These are phyloP conservation scores for Sporothrix phasma DNA, from an alignment of 2,329 filamentous ascomycete genomes.

Conservation along the genomic window DNA sequence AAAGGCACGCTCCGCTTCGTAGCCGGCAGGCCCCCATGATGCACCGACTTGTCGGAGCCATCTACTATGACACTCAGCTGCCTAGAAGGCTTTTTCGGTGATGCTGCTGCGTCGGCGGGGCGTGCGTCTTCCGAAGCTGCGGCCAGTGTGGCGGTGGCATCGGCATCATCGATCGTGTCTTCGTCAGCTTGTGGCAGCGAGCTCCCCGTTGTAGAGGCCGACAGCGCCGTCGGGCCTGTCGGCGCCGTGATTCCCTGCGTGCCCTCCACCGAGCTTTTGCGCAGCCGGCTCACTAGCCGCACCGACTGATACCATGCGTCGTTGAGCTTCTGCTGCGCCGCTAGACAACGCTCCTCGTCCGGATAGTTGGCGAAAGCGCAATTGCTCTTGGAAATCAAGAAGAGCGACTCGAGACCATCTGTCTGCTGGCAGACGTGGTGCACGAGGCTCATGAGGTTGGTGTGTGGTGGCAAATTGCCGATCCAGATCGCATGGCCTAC, in stretches of 20 bases:
- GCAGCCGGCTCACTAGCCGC: constrained; percentile 72
- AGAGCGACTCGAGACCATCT: constrained; percentile 73
- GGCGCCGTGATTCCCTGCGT: constrained; percentile 40
- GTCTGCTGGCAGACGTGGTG: constrained; percentile 80
- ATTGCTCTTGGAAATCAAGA: constrained; percentile 93
- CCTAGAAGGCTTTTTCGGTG: background rate
- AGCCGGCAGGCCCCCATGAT: background rate
- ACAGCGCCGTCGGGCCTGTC: constrained; percentile 39
- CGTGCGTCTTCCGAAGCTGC: background rate
- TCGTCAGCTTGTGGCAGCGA: background rate
- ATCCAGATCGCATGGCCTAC: constrained; percentile 87
- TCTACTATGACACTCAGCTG: constrained; percentile 9
- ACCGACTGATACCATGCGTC: constrained; percentile 84
- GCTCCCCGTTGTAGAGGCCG: background rate
- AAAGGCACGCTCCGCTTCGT: background rate
- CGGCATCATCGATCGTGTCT: background rate
- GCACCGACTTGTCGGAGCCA: constrained; percentile 2
- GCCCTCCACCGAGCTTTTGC: constrained; percentile 45
- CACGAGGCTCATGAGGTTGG: constrained; percentile 74
- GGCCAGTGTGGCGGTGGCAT: background rate
- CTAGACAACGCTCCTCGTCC: constrained; percentile 62
- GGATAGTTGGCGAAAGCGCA: constrained; percentile 96
- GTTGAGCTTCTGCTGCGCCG: constrained; percentile 75
- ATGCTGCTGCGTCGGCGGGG: background rate
- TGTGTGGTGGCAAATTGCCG: constrained; percentile 80